Evolutionary conservation across 306 rosid genomes (phyloP).

Genomic region (Malus sylvestris): DNA sequence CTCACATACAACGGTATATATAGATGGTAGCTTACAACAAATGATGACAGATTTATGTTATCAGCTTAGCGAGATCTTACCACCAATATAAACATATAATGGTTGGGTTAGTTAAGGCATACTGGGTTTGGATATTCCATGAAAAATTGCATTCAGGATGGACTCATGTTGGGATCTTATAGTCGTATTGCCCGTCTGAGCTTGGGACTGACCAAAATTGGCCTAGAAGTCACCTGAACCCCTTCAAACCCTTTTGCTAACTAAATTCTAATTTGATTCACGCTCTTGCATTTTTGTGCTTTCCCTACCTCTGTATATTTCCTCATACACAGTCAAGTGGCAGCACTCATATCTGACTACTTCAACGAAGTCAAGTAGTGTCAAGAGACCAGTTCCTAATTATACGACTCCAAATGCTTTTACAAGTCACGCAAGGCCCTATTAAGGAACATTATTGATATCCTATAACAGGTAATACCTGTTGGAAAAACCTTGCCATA

Average conservation of each 20-base stretch:
- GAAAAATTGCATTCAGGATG: neutral
- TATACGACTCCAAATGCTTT: neutral
- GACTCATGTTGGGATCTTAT: neutral
- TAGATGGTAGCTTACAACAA: neutral
- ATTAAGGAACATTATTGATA: neutral
- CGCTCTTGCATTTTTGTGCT: neutral
- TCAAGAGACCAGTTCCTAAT: neutral
- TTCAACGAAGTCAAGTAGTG: neutral
- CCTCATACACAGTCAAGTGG: neutral
- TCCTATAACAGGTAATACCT: neutral
- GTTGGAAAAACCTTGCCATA: neutral
- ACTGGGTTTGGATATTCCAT: neutral
- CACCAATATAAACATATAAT: neutral
- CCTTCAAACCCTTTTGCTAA: neutral
- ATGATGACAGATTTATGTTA: neutral
- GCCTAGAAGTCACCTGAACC: neutral
- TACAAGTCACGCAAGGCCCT: neutral
- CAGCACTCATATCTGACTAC: neutral
- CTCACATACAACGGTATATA: neutral
- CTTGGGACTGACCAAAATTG: neutral
- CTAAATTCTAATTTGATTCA: neutral
- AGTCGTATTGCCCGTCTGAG: neutral
- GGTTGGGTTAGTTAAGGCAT: neutral
- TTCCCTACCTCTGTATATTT: neutral
- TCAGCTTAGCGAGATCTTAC: neutral